Conservation (phyloP, 169 alveolate species). For the Amoebophrya sp. region DNA sequence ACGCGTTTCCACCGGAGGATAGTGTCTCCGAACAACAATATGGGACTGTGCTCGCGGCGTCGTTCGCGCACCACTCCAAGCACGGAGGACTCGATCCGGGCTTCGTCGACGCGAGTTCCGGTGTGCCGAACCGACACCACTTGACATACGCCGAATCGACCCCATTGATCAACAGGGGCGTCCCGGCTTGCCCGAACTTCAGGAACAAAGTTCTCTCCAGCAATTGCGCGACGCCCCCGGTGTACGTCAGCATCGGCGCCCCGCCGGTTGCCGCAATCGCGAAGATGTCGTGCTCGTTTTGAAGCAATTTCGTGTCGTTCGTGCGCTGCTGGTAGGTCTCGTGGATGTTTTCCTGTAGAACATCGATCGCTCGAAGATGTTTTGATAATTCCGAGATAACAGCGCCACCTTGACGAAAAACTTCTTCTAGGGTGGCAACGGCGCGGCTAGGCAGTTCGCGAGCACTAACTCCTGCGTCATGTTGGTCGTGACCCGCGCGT, state of each 20-base stretch:
- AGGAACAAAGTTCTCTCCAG: neutral
- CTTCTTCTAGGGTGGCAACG: neutral
- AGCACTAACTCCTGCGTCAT: neutral
- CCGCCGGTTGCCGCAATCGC: conserved; percentile 6
- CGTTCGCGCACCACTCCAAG: neutral
- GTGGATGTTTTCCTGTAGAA: no score
- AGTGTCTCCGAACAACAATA: neutral
- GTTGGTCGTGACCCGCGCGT: neutral
- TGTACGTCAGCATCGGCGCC: neutral
- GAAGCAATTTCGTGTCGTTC: neutral
- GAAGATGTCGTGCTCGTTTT: neutral
- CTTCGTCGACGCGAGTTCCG: neutral
- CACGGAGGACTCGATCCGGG: neutral
- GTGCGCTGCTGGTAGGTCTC: neutral
- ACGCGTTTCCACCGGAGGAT: neutral
- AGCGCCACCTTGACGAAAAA: neutral
- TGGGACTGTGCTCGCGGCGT: neutral
- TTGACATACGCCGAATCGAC: neutral
- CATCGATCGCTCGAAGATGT: neutral
- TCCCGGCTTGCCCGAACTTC: neutral
- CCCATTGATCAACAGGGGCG: neutral
- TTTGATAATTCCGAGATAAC: neutral
- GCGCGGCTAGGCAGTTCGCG: neutral
- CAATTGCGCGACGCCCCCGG: conserved; percentile 6
- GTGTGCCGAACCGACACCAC: neutral